phyloP scores from a whole-genome alignment of 2,329 filamentous ascomycete species.

The Fusarium secorum region DNA sequence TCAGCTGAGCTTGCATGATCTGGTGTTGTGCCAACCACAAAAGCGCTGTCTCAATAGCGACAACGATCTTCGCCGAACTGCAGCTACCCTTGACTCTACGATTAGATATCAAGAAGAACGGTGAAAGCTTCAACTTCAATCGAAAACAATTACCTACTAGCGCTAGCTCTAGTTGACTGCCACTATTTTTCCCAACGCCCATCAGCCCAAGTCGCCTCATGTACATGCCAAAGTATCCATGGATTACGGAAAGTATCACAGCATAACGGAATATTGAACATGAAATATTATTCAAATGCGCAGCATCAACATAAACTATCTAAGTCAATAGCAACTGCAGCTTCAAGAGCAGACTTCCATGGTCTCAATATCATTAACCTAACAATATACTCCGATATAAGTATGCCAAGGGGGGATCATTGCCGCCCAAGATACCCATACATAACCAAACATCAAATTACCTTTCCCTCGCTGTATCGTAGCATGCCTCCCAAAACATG shows the following conservation, averaged over 20 bases:
- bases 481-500: slow-evolving; percentile 37
- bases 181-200: neutral
- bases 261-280: neutral
- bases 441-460: slow-evolving; percentile 37
- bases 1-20: slow-evolving; percentile 27
- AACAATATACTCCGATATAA: slow-evolving; percentile 34
- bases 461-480: slow-evolving; percentile 29
- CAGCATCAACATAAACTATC: slow-evolving; percentile 30
- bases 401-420: slow-evolving; percentile 21
- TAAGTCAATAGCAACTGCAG: slow-evolving; percentile 18
- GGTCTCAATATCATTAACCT: slow-evolving; percentile 9
- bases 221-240: neutral
- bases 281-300: slow-evolving; percentile 9
- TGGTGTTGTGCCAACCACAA: slow-evolving; percentile 1
- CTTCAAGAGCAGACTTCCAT: slow-evolving; percentile 7
- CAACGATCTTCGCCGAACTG: neutral
- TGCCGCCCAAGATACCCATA: slow-evolving; percentile 24
- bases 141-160: neutral
- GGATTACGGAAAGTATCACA: neutral
- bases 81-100: neutral
- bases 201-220: neutral
- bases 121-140: neutral
- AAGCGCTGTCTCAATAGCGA: neutral
- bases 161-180: slow-evolving; percentile 2
- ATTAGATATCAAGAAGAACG: neutral